Percentiles rank a stretch among this genome's conserved stretches.
Evolutionary conservation across 176 grass and related monocot genomes (phyloP).

Genomic region (Musa itinerans): DNA sequence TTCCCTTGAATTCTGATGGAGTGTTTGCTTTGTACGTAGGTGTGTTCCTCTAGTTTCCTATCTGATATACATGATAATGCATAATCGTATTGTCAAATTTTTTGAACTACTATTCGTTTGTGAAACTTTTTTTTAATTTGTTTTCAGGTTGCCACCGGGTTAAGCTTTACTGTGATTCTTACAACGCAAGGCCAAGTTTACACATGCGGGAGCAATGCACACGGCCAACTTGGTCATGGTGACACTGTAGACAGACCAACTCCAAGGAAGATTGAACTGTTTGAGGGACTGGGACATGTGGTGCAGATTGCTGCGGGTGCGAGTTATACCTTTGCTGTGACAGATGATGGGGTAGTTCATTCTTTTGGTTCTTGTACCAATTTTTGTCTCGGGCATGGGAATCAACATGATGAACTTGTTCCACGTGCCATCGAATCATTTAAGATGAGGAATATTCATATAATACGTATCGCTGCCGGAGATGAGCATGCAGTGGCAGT

Average conservation of each 20-base stretch:
- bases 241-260: slow-evolving; percentile 64
- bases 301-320: slow-evolving; percentile 87
- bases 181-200: slow-evolving; percentile 59
- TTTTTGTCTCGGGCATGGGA: slow-evolving; percentile 89
- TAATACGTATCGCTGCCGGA: slow-evolving; percentile 81
- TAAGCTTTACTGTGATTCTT: slow-evolving; percentile 89
- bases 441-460: slow-evolving; percentile 72
- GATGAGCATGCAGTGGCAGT: slow-evolving; percentile 98
- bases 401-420: slow-evolving; percentile 81
- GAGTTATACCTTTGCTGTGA: slow-evolving; percentile 90
- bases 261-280: slow-evolving; percentile 54
- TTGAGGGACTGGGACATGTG: slow-evolving; percentile 46
- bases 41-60: too few relatives aligned
- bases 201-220: slow-evolving; percentile 86
- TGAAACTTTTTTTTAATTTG: slow-evolving; percentile 8
- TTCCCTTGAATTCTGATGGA: too few relatives aligned
- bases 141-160: slow-evolving; percentile 69
- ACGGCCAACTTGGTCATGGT: slow-evolving; percentile 96
- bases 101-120: neutral
- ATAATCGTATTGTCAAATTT: neutral
- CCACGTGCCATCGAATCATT: slow-evolving; percentile 82
- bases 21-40: too few relatives aligned
- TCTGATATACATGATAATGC: neutral
- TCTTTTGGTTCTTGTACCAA: slow-evolving; percentile 91
- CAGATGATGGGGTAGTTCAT: slow-evolving; percentile 72